These are phyloP conservation scores for Tolypocladium tundrense DNA, from an alignment of 2,329 filamentous ascomycete species.

Conservation along the genomic window DNA sequence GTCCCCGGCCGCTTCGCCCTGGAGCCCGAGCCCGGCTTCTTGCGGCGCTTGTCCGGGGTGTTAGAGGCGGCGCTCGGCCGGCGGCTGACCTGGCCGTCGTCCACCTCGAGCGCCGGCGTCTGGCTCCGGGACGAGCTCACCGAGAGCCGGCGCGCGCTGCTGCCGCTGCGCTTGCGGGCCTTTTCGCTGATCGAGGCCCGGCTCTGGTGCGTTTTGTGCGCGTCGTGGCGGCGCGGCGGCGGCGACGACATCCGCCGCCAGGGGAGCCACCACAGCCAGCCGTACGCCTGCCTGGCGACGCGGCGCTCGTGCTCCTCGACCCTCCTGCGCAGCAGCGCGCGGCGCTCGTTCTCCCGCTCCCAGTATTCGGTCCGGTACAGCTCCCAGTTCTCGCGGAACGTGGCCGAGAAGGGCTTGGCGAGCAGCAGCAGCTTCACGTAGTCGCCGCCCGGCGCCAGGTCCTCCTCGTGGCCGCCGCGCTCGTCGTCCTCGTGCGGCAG, in stretches of 20 bases:
- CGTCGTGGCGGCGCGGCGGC: constrained; percentile 19
- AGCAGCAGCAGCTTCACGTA: constrained; percentile 83
- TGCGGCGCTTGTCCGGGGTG: constrained; percentile 39
- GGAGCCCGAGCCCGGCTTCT: constrained; percentile 35
- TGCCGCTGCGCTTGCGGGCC: constrained; percentile 40
- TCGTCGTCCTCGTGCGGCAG: constrained; percentile 46
- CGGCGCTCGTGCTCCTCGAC: constrained; percentile 59
- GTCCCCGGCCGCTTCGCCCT: constrained; percentile 32
- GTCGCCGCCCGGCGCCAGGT: constrained; percentile 81
- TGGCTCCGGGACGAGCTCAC: constrained; percentile 39
- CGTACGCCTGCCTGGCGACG: constrained; percentile 55
- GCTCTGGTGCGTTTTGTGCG: constrained; percentile 26
- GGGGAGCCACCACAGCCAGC: constrained; percentile 81
- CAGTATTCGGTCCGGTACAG: constrained; percentile 89
- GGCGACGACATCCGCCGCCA: constrained; percentile 34
- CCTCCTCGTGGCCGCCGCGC: constrained; percentile 68
- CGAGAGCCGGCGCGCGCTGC: constrained; percentile 42
- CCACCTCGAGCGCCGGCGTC: constrained; percentile 37
- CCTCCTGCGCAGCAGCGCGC: constrained; percentile 60
- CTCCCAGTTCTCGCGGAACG: constrained; percentile 96
- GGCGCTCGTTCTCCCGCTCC: constrained; percentile 90
- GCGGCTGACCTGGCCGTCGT: constrained; percentile 29
- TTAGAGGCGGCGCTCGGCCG: constrained; percentile 39
- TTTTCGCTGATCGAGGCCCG: constrained; percentile 32
- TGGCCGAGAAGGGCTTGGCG: constrained; percentile 88